These are phyloP conservation scores for Cichorium intybus DNA, from an alignment of 140 eudicot species.

Conservation along the genomic window DNA sequence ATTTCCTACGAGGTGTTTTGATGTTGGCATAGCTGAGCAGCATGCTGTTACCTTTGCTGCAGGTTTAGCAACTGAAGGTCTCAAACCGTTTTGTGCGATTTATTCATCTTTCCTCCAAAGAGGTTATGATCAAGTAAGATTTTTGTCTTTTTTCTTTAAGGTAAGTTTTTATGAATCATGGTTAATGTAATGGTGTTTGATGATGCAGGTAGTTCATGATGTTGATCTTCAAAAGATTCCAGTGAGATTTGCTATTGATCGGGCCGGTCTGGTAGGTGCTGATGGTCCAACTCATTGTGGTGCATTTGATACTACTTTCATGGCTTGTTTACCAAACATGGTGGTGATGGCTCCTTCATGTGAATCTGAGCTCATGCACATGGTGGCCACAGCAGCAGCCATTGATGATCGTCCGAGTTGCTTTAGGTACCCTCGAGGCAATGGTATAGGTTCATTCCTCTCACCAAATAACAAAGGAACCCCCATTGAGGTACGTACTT, in stretches of 20 bases:
- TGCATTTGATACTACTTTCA: conserved; percentile 67
- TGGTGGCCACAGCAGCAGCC: conserved; percentile 80
- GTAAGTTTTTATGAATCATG: background rate
- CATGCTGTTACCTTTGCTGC: conserved; percentile 89
- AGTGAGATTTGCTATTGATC: conserved; percentile 69
- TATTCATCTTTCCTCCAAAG: conserved; percentile 81
- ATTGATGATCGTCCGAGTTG: conserved; percentile 81
- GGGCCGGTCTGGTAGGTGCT: conserved; percentile 85
- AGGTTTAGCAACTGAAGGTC: conserved; percentile 79
- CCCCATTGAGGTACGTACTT: conserved; percentile 61
- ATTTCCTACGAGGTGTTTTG: conserved; percentile 61
- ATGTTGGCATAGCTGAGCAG: conserved; percentile 86
- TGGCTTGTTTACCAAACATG: conserved; percentile 91
- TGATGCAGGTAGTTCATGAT: conserved; percentile 69
- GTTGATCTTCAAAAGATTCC: conserved; percentile 86
- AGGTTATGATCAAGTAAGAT: conserved; percentile 77
- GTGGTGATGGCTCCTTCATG: conserved; percentile 85
- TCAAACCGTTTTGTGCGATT: conserved; percentile 81
- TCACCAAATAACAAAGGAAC: conserved; percentile 65
- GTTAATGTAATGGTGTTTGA: background rate
- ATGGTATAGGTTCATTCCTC: conserved; percentile 55
- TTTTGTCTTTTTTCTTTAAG: background rate
- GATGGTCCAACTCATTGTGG: conserved; percentile 94
- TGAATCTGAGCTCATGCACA: conserved; percentile 71
- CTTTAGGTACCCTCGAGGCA: conserved; percentile 79